phyloP scores from a whole-genome alignment of 2,329 filamentous ascomycete genomes.

The Xylogone sp. region DNA sequence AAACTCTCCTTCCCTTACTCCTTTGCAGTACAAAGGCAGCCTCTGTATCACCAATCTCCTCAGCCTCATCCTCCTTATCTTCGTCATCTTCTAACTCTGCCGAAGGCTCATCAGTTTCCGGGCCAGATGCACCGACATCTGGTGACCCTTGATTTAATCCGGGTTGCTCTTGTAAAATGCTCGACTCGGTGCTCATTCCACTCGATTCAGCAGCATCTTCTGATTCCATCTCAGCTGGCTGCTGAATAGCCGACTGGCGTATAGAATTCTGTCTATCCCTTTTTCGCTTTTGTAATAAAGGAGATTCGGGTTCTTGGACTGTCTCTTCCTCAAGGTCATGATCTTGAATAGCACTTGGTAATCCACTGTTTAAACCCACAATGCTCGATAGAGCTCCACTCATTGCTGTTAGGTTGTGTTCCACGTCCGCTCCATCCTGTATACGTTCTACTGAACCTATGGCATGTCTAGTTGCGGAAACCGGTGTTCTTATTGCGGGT shows the following conservation, averaged over 20 bases:
- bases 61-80: constrained; percentile 21
- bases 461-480: background rate
- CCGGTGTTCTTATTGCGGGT: background rate
- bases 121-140: background rate
- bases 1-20: constrained; percentile 34
- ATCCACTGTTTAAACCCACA: background rate
- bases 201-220: background rate
- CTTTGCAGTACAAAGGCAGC: constrained; percentile 29
- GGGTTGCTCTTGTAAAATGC: background rate
- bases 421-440: constrained; percentile 38
- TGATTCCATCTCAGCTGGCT: background rate
- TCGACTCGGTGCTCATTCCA: background rate
- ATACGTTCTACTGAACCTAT: constrained; percentile 6
- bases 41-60: constrained; percentile 30
- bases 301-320: constrained; percentile 7
- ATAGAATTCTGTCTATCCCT: constrained; percentile 2
- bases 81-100: constrained; percentile 26
- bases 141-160: constrained; percentile 1
- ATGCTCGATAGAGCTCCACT: background rate
- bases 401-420: background rate
- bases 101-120: constrained; percentile 30
- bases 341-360: background rate
- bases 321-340: background rate
- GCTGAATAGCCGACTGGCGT: background rate
- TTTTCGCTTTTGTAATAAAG: constrained; percentile 17